phyloP scores from a whole-genome alignment of 1,139 yeast genomes.

The Kazachstania sp. region DNA sequence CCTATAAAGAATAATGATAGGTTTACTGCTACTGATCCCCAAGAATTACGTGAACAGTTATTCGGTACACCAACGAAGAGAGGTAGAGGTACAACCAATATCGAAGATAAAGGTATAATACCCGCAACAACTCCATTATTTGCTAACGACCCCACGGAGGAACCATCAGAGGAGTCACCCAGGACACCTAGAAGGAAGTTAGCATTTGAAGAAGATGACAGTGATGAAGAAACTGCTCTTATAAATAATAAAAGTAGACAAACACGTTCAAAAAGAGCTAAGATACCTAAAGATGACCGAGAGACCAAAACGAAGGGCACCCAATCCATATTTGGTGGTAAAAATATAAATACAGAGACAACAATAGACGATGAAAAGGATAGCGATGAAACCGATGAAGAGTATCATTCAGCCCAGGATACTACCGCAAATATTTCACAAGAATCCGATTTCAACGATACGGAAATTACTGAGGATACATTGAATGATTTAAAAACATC shows the following conservation, averaged over 20 bases:
- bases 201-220: constrained; percentile 29
- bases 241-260: constrained; percentile 5
- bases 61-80: constrained; percentile 25
- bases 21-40: constrained; percentile 25
- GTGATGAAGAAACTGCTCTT: constrained; percentile 9
- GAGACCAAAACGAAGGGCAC: constrained; percentile 7
- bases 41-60: constrained; percentile 20
- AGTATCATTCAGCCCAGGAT: not conserved
- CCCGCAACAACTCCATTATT: constrained; percentile 6
- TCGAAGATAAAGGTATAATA: not conserved
- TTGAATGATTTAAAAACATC: not conserved
- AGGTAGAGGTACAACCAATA: not conserved
- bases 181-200: constrained; percentile 25
- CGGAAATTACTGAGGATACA: not conserved
- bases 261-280: not conserved
- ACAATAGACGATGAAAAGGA: not conserved
- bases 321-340: not conserved
- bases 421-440: not conserved
- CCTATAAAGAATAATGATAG: constrained; percentile 19
- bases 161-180: constrained; percentile 5
- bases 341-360: not conserved
- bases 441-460: not conserved
- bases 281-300: not conserved
- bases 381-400: not conserved
- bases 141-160: not conserved